Evolutionary conservation across 495 filamentous ascomycete species (phyloP).

Genomic region (Penicillium cosmopolitanum): DNA sequence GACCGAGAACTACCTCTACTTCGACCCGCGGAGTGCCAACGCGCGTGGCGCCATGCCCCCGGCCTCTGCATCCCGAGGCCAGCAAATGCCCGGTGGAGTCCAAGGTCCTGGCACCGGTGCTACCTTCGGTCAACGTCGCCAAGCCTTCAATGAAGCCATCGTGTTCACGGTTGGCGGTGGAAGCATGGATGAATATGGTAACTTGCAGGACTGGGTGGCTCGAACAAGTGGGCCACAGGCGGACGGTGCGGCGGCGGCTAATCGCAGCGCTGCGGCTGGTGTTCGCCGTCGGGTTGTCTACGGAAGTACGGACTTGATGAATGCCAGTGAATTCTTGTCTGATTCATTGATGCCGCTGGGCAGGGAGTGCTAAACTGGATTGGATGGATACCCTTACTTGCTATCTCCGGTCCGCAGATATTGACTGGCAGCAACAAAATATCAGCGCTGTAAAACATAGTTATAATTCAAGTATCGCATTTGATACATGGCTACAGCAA

Average conservation of each 20-base stretch:
- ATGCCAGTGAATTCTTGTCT: constrained; percentile 82
- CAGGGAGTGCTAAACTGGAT: constrained; percentile 53
- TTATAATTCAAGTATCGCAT: constrained; percentile 22
- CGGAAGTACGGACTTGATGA: constrained; percentile 92
- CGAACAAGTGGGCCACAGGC: constrained; percentile 62
- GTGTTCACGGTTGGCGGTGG: constrained; percentile 97
- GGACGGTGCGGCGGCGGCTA: constrained; percentile 51
- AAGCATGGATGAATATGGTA: constrained; percentile 99
- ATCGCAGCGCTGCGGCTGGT: constrained; percentile 36
- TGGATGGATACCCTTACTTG: constrained; percentile 3
- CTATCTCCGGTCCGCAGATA: neutral
- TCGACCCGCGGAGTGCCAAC: constrained; percentile 91
- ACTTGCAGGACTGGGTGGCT: constrained; percentile 93
- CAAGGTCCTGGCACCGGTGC: constrained; percentile 70
- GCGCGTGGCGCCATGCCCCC: constrained; percentile 91
- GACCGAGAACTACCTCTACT: constrained; percentile 98
- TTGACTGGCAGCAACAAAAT: constrained; percentile 6
- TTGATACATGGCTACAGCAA: neutral
- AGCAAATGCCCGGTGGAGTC: constrained; percentile 47
- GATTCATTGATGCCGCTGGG: constrained; percentile 83
- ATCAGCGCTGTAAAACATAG: constrained; percentile 23
- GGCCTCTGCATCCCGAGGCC: constrained; percentile 59
- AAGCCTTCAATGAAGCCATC: constrained; percentile 93
- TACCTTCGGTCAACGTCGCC: constrained; percentile 89
- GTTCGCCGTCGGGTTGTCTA: constrained; percentile 82